These are phyloP conservation scores for Lindgomyces ingoldianus DNA, from an alignment of 495 filamentous ascomycete genomes.

Conservation along the genomic window DNA sequence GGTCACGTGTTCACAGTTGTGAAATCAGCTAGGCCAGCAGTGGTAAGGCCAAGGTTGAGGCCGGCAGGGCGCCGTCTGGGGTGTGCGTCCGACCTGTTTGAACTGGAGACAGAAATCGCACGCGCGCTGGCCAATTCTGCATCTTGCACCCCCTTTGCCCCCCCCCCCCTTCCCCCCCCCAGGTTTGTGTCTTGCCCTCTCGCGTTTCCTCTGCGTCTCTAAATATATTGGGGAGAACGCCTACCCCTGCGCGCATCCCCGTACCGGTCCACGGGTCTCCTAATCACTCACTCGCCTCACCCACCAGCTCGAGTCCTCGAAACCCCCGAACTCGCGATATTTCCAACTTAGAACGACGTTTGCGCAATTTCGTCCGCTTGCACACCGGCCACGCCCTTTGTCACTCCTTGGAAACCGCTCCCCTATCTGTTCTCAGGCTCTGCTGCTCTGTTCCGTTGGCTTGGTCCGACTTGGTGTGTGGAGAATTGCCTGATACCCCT, in stretches of 20 bases:
- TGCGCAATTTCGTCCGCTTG: too few species aligned
- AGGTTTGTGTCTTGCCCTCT: neutral
- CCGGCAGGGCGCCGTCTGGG: neutral
- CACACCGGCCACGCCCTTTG: too few species aligned
- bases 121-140: neutral
- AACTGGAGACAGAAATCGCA: neutral
- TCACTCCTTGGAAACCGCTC: neutral
- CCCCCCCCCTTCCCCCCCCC: neutral
- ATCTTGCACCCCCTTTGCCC: neutral
- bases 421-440: neutral
- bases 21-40: too few species aligned
- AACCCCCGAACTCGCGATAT: too few species aligned
- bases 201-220: neutral
- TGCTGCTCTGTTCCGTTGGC: neutral
- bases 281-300: slow-evolving; percentile 2
- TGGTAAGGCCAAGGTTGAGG: neutral
- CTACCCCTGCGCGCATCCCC: slow-evolving; percentile 20
- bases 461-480: neutral
- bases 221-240: neutral
- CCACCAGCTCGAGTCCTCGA: neutral
- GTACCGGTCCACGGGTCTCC: slow-evolving; percentile 6
- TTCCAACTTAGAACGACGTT: too few species aligned
- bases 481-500: slow-evolving; percentile 13
- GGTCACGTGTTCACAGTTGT: too few species aligned
- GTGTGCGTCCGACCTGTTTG: too few species aligned